Base-by-base conservation (phyloP, 2,329 filamentous ascomycete species). In the Fusarium compactum region DNA sequence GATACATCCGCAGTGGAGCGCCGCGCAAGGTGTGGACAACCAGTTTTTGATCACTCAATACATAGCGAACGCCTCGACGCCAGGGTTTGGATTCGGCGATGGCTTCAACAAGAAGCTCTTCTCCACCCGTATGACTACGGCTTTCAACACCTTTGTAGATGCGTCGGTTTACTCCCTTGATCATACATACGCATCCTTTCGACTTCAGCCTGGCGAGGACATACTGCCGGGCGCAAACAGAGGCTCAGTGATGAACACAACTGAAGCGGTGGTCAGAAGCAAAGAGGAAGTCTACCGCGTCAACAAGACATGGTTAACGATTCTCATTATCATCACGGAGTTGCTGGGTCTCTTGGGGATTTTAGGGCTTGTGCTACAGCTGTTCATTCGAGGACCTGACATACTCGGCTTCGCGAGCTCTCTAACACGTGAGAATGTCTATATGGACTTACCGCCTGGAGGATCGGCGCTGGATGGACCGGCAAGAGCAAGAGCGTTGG, bases 401-500 rank as follows among this genome's bases (percentile, higher is more conserved):
- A 40, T 69, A 5, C 40, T 69, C 2, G 66, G 63, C 4, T 69
- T 60, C 7, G 63, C 59, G 12, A 69, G 66, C 12, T 60, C 66
- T 3, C 18, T 69, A 11, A 64, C 66, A 2, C 44, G 66, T 11
- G 63, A 69, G 2, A 69, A 69, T 12, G 27, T 40, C 1, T n/a
- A 67, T 5, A 46, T 67, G 10, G 25, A 45, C 8, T 11, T 67
- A 1, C 43, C 58, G 2, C 24, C 52, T 12, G 66, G 66, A 4
- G 66, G 66, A 1, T 51, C 66, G 2, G 43, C 16, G 2, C 22
- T 69, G 1, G 59, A 67, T 20, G 66, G 66, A 2, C 52, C 63
- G 1, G 55, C 53, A 11, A 51, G 66, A 9, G 63, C 63, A 11
- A 64, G 46, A 14, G 20, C 11, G 3, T 14, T 69, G 6, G 12